Conservation (phyloP, 495 filamentous ascomycete genomes). For the Penicillium lividum region DNA sequence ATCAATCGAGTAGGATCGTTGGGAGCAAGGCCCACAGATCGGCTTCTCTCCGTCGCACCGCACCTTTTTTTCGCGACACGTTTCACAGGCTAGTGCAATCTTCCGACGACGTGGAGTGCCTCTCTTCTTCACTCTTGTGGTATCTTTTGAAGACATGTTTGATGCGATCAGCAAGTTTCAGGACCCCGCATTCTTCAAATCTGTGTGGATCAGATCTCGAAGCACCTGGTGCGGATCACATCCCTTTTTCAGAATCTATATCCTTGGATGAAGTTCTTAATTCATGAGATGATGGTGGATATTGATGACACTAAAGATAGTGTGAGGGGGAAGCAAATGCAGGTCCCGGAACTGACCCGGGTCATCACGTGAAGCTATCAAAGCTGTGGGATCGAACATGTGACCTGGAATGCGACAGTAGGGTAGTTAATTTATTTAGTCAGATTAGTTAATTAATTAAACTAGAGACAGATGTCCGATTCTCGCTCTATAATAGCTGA, state of each 20-base stretch:
- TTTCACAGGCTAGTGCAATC: conserved; percentile 85
- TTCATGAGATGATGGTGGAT: background rate
- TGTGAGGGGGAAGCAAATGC: conserved; percentile 4
- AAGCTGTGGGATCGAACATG: background rate
- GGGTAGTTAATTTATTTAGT: background rate
- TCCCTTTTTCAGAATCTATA: background rate
- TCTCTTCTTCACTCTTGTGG: conserved; percentile 88
- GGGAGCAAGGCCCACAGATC: conserved; percentile 44
- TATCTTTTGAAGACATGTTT: conserved; percentile 45
- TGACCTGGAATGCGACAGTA: background rate
- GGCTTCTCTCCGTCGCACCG: conserved; percentile 48
- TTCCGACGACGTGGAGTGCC: conserved; percentile 63
- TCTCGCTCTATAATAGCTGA: too few species aligned
- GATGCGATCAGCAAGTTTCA: background rate
- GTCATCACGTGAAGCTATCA: conserved; percentile 11
- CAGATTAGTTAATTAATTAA: too few species aligned
- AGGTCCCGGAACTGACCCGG: conserved; percentile 9
- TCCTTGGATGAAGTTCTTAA: background rate
- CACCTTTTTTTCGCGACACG: conserved; percentile 94
- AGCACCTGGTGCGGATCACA: background rate
- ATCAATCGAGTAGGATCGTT: conserved; percentile 34
- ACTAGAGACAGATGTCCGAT: too few species aligned
- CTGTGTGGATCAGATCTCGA: background rate
- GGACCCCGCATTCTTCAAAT: conserved; percentile 3
- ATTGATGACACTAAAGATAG: background rate